phyloP scores from a whole-genome alignment of 2,329 filamentous ascomycete species.

The Nemania abortiva region DNA sequence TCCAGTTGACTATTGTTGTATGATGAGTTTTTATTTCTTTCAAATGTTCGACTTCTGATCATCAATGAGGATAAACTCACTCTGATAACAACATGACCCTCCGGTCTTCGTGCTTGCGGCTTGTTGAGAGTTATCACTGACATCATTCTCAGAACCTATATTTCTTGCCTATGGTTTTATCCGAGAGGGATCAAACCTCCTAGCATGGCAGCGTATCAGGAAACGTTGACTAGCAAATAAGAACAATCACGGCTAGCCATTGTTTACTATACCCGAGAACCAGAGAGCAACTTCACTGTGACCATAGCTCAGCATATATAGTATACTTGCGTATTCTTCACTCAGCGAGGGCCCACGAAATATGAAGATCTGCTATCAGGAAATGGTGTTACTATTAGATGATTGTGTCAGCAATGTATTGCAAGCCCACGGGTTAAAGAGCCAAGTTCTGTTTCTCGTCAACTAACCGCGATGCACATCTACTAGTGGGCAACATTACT shows the following conservation, averaged over 20 bases:
- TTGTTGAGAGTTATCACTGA: conserved; percentile 14
- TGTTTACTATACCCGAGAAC: no score
- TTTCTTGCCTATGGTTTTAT: neutral
- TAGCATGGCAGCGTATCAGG: neutral
- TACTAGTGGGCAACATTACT: neutral
- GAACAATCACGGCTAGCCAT: neutral
- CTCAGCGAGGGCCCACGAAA: no score
- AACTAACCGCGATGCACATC: neutral
- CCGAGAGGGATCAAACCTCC: neutral
- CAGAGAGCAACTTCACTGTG: no score
- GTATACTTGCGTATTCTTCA: neutral
- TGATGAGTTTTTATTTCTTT: conserved; percentile 49
- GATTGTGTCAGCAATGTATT: neutral
- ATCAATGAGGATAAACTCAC: conserved; percentile 48
- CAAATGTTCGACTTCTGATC: conserved; percentile 52
- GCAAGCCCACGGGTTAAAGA: no score
- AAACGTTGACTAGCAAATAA: neutral
- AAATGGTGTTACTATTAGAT: neutral
- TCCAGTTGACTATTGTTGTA: conserved; percentile 16
- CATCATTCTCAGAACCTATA: conserved; percentile 7
- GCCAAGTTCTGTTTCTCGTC: no score
- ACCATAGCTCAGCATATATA: neutral
- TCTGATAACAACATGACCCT: conserved; percentile 42
- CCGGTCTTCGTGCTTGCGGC: neutral
- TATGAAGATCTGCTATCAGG: neutral